Evolutionary conservation across 805 yeast species (phyloP), one percentile per base, ranked within the genome.

Genomic region (Candida sakaeoensis): DNA sequence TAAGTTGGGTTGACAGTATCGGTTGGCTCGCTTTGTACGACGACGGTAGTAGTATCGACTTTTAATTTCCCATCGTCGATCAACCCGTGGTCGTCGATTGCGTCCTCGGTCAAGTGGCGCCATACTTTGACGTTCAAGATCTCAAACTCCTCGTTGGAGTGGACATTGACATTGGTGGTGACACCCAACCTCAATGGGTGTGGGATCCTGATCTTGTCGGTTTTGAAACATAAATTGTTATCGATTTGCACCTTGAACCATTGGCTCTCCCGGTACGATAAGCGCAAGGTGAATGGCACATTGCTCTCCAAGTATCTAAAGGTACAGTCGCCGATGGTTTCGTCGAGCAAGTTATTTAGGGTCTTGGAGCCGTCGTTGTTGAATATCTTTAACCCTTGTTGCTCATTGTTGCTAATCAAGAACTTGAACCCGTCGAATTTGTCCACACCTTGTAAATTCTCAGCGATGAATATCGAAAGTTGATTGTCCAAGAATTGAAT

Each of bases 141-240:
- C 58, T 85, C 95, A 58, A 78, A 82, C 19, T 73, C 72, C 53
- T 84, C 91, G 26, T 51, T 54, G 24, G 74, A 65, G 5, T 49
- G 48, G 10, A 50, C 44, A 28, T 45, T 52, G 14, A 52, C 52
- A 13, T 27, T 33, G 1, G 82, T 85, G 24, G 81, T 63, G 4
- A 76, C 60, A 42, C 88, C 88, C 34, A 83, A 42, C 35, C 60
- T 68, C 43, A 74, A 67, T 9, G 62, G 48, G 5, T 56, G 45
- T 23, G 76, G 76, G 14, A 84, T 53, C 25, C 59, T 53, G 26
- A 84, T 63, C 40, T 75, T 58, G 42, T 76, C 73, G 0, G 89
- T 80, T 57, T 79, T 79, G 58, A 84, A 77, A 53, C 89, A 80
- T 41, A 85, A 66, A 49, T 74, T 77, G 56, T 85, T 85, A 58